Conservation (phyloP, 768 basidiomycete genomes). For the Suillus occidentalis region DNA sequence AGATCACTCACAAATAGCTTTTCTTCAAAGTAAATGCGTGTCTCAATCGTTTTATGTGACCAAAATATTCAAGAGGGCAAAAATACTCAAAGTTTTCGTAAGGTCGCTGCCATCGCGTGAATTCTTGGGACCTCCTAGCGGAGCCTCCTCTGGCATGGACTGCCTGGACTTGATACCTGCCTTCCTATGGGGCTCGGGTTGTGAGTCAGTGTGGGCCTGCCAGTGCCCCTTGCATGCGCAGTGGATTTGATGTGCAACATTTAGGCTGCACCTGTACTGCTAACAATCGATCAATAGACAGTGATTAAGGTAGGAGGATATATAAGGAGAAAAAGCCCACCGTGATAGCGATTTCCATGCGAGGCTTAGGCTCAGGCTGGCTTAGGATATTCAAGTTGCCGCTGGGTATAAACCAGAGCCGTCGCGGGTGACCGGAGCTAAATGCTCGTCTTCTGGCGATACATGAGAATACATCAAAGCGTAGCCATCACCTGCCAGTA, state of each 20-base stretch:
- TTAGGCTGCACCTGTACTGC: neutral
- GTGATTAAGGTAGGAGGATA: neutral
- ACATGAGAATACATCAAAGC: neutral
- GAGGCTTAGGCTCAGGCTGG: neutral
- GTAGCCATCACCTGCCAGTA: no score
- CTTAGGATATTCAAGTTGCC: neutral
- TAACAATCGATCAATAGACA: neutral
- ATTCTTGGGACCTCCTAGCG: neutral
- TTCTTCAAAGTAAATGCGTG: neutral
- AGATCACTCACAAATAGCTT: neutral
- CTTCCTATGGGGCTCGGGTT: no score
- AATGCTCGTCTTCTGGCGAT: neutral
- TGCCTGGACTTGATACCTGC: neutral
- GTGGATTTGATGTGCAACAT: neutral
- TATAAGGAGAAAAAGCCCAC: neutral
- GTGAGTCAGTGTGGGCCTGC: neutral
- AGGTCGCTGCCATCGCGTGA: neutral
- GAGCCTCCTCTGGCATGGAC: neutral
- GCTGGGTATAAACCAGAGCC: neutral
- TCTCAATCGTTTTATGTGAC: neutral
- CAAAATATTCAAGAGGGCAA: neutral
- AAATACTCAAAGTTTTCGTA: neutral
- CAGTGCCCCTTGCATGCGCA: neutral
- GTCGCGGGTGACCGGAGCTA: neutral
- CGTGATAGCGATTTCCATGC: neutral